phyloP scores from a whole-genome alignment of 768 basidiomycete genomes.

The Psilocybe azurescens region DNA sequence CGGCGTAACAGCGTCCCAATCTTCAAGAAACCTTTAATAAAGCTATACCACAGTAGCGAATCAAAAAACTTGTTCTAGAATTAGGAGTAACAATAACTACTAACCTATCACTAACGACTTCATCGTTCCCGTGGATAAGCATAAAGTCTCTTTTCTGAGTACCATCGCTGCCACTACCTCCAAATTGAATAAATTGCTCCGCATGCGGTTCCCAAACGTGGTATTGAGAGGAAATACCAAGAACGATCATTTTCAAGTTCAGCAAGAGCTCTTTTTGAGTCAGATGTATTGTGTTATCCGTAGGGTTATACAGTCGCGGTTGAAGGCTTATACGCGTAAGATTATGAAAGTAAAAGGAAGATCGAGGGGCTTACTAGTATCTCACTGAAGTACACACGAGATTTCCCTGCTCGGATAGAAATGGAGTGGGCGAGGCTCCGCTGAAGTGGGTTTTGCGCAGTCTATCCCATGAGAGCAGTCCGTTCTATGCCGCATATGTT shows the following conservation, averaged over 20 bases:
- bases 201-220: conserved; percentile 62
- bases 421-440: conserved; percentile 48
- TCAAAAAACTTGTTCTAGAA: not conserved
- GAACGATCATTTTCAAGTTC: conserved; percentile 58
- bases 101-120: conserved; percentile 62
- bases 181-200: conserved; percentile 62
- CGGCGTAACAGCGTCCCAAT: conserved; percentile 75
- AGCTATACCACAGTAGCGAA: conserved; percentile 37
- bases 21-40: conserved; percentile 63
- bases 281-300: conserved; percentile 46
- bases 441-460: conserved; percentile 40
- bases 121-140: conserved; percentile 62
- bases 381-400: conserved; percentile 57
- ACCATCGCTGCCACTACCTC: conserved; percentile 31
- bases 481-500: conserved; percentile 39
- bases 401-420: conserved; percentile 72
- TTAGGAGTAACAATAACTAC: conserved; percentile 2
- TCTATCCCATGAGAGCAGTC: conserved; percentile 69
- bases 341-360: not conserved
- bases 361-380: conserved; percentile 53
- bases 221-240: conserved; percentile 72
- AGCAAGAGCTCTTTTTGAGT: conserved; percentile 51
- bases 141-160: conserved; percentile 35
- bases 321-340: conserved; percentile 45
- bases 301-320: conserved; percentile 46